Conservation (phyloP, 169 alveolate genomes). For the Plasmodium sp. region DNA sequence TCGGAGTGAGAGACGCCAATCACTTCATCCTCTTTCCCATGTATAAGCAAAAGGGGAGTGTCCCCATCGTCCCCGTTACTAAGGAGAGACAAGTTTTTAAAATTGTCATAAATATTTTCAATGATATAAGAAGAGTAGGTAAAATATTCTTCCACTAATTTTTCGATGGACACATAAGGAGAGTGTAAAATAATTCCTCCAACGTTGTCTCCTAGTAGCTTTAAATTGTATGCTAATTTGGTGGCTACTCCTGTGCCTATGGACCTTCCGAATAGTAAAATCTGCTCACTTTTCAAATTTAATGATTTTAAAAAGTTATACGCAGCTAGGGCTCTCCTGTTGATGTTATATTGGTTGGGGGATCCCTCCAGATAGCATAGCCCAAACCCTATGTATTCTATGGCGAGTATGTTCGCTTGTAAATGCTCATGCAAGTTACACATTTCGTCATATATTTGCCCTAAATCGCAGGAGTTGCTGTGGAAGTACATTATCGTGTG, state of each 20-base stretch:
- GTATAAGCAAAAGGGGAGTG: conserved; percentile 86
- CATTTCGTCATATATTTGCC: conserved; percentile 87
- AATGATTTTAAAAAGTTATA: conserved; percentile 83
- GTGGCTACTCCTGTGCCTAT: conserved; percentile 92
- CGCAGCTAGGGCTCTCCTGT: conserved; percentile 86
- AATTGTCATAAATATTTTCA: conserved; percentile 70
- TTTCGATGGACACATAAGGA: conserved; percentile 87
- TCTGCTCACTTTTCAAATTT: conserved; percentile 81
- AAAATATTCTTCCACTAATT: conserved; percentile 82
- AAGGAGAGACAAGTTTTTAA: conserved; percentile 26
- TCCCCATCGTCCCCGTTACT: conserved; percentile 69
- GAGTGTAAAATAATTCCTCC: conserved; percentile 90
- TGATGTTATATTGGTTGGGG: conserved; percentile 80
- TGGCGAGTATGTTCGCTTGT: conserved; percentile 83
- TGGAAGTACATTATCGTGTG: conserved; percentile 66
- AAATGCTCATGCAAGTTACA: conserved; percentile 77
- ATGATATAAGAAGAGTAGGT: conserved; percentile 56
- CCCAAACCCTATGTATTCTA: conserved; percentile 89
- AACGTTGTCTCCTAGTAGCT: conserved; percentile 75
- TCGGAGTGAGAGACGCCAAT: conserved; percentile 86
- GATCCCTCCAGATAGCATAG: conserved; percentile 71
- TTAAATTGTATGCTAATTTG: conserved; percentile 82
- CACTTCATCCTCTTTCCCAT: conserved; percentile 87
- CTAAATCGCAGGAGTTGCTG: conserved; percentile 90
- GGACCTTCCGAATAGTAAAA: conserved; percentile 87